Conservation (phyloP, 2,329 filamentous ascomycete species). For the Exophiala spinifera region DNA sequence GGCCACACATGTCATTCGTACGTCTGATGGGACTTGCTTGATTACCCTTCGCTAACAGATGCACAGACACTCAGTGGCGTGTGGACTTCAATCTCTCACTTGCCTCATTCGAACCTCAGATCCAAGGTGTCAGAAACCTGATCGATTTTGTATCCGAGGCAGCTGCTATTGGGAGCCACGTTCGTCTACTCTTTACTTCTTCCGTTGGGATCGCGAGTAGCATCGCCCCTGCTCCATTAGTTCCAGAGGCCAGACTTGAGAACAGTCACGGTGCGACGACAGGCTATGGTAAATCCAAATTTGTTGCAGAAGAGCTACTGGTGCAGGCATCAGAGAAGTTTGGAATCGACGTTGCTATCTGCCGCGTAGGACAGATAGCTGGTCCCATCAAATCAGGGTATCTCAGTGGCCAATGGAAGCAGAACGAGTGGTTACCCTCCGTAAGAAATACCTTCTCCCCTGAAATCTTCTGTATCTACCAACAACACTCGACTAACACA, state of each 20-base stretch:
- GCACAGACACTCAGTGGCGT: not conserved
- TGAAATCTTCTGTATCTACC: too few species aligned
- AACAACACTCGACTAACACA: too few species aligned
- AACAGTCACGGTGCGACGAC: not conserved
- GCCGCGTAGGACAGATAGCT: not conserved
- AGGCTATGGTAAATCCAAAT: not conserved
- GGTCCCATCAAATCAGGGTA: not conserved
- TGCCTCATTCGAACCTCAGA: not conserved
- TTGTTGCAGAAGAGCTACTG: not conserved
- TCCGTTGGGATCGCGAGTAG: not conserved
- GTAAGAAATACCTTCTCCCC: too few species aligned
- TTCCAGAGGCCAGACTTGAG: not conserved
- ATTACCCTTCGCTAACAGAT: not conserved
- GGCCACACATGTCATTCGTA: too few species aligned
- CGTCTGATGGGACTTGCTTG: too few species aligned
- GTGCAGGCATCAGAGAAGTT: not conserved
- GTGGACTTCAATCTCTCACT: not conserved
- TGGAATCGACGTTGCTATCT: not conserved
- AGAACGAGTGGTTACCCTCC: not conserved
- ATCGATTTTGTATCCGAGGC: not conserved
- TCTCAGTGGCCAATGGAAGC: not conserved
- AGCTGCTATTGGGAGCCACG: not conserved
- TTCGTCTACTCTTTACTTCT: not conserved
- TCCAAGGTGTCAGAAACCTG: not conserved
- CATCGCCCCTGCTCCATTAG: not conserved